These are phyloP conservation scores for Diddensiella caesifluorescens DNA, from an alignment of 805 yeast species.

Conservation along the genomic window DNA sequence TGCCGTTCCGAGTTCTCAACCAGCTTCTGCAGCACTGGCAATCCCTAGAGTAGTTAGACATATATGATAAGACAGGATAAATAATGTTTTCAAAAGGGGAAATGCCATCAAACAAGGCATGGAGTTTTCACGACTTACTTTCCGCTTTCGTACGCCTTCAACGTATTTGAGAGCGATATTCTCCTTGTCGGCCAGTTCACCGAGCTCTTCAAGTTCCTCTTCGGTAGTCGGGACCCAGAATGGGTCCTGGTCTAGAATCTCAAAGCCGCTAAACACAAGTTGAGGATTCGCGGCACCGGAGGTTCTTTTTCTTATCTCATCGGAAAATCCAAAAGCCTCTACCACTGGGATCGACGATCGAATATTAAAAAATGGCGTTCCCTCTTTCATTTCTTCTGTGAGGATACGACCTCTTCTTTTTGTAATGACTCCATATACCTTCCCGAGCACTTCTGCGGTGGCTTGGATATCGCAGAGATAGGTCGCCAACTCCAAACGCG, in stretches of 20 bases:
- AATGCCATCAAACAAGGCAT: too few relatives aligned
- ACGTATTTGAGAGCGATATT: slow-evolving; percentile 85
- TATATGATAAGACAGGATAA: not conserved
- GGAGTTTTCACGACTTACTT: slow-evolving; percentile 36
- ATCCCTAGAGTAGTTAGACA: slow-evolving; percentile 42
- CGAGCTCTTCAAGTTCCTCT: slow-evolving; percentile 89
- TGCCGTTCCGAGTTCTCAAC: slow-evolving; percentile 92
- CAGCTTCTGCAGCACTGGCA: slow-evolving; percentile 84
- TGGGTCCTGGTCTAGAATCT: slow-evolving; percentile 85
- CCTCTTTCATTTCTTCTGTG: slow-evolving; percentile 95
- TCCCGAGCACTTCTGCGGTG: slow-evolving; percentile 87
- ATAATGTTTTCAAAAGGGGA: not conserved
- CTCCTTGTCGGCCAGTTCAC: slow-evolving; percentile 88
- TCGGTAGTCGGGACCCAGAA: slow-evolving; percentile 99
- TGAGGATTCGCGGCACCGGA: slow-evolving; percentile 98
- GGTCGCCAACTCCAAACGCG: slow-evolving; percentile 87
- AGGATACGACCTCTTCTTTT: slow-evolving; percentile 78
- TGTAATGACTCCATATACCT: slow-evolving; percentile 91
- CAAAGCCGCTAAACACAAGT: slow-evolving; percentile 82
- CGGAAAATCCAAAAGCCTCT: slow-evolving; percentile 95
- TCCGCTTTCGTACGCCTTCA: slow-evolving; percentile 73
- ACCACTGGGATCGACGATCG: slow-evolving; percentile 84
- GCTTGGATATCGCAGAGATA: slow-evolving; percentile 95
- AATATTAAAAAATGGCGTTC: slow-evolving; percentile 91
- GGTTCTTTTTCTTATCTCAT: slow-evolving; percentile 85